These are phyloP conservation scores for Articulospora tetracladia DNA, from an alignment of 495 filamentous ascomycete genomes.

Conservation along the genomic window DNA sequence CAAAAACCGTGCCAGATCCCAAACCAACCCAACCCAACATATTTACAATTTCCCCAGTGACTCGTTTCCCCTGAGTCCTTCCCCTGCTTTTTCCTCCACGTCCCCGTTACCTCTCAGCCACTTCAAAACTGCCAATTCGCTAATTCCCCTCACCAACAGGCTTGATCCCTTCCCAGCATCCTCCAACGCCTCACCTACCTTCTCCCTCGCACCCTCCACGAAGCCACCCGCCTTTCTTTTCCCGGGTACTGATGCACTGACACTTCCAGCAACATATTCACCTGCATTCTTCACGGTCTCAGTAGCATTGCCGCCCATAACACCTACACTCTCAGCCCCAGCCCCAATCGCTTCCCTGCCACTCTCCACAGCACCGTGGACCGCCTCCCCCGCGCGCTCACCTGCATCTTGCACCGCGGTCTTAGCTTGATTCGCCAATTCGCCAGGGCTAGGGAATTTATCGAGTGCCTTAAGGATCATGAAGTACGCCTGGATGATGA, in stretches of 20 bases:
- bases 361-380: slow-evolving; percentile 4
- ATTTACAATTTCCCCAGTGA: too few relatives aligned
- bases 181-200: slow-evolving; percentile 15
- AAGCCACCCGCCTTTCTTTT: slow-evolving; percentile 11
- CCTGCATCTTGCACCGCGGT: slow-evolving; percentile 6
- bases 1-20: too few relatives aligned
- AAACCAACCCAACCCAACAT: too few relatives aligned
- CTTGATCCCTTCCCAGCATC: slow-evolving; percentile 19
- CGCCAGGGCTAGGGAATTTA: slow-evolving; percentile 15
- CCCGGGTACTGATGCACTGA: too few relatives aligned
- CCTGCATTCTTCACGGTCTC: slow-evolving; percentile 10
- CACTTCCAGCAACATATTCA: slow-evolving; percentile 6
- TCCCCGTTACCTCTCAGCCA: too few relatives aligned
- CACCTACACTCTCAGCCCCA: slow-evolving; percentile 10
- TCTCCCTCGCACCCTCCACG: slow-evolving; percentile 19
- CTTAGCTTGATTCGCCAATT: slow-evolving; percentile 9
- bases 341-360: slow-evolving; percentile 10
- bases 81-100: too few relatives aligned
- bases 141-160: background rate
- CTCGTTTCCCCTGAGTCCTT: too few relatives aligned
- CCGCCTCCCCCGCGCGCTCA: background rate
- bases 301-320: slow-evolving; percentile 8
- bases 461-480: slow-evolving; percentile 17
- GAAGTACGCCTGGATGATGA: slow-evolving; percentile 50
- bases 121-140: background rate